Conservation (phyloP, 176 grass and related monocot species). For the Ampelocalamus luodianensis region DNA sequence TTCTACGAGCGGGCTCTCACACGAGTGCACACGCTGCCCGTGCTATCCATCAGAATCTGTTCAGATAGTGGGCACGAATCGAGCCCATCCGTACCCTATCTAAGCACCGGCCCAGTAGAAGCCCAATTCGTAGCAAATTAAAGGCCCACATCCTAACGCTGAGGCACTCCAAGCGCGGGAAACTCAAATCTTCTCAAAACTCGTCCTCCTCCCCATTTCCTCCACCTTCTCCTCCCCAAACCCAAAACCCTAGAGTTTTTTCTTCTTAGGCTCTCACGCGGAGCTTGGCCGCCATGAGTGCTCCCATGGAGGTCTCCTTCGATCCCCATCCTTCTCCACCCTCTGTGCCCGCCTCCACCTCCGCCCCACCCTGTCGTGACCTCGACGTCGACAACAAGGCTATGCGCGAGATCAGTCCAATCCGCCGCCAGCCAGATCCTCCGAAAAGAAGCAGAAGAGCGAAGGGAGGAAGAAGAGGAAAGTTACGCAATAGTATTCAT, state of each 20-base stretch:
- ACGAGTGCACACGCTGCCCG: too few relatives aligned
- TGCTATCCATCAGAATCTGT: too few relatives aligned
- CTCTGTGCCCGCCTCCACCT: background rate
- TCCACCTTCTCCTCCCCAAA: background rate
- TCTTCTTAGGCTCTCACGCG: background rate
- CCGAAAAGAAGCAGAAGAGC: too few relatives aligned
- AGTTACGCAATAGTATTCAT: too few relatives aligned
- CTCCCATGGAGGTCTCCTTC: conserved; percentile 87
- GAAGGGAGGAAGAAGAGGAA: too few relatives aligned
- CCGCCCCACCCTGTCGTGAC: too few relatives aligned
- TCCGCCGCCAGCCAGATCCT: too few relatives aligned
- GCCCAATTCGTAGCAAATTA: background rate
- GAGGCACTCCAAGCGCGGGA: conserved; percentile 36
- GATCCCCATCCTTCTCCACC: conserved; percentile 37
- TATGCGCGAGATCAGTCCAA: too few relatives aligned
- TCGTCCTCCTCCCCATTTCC: background rate
- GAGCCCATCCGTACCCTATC: background rate
- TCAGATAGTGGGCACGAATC: background rate
- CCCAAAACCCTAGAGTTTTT: conserved; percentile 41
- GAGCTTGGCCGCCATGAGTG: conserved; percentile 60
- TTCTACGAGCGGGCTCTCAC: too few relatives aligned
- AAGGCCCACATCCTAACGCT: background rate
- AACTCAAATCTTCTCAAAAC: conserved; percentile 16
- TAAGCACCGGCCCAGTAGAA: background rate
- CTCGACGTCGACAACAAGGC: too few relatives aligned